Percentiles rank a stretch among this genome's conserved stretches.
Conservation (phyloP, 2,329 filamentous ascomycete genomes). For the Aureobasidium sp. region DNA sequence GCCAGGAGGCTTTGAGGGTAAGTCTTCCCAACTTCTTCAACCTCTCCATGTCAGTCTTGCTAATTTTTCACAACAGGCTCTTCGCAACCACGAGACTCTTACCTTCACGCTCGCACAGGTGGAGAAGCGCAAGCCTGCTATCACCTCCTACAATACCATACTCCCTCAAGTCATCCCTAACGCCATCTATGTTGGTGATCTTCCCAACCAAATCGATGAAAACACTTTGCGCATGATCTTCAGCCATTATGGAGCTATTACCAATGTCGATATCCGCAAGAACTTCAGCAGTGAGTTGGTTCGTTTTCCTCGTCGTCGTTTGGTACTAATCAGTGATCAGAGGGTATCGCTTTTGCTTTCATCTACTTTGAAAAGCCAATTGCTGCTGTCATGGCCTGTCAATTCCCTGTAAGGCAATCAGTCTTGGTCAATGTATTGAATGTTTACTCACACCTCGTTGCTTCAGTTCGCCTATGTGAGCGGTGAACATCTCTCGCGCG, state of each 20-base stretch:
- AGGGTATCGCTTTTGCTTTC: neutral
- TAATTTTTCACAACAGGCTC: neutral
- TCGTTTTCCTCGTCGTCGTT: no score
- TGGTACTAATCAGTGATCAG: neutral
- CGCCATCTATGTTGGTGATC: constrained; percentile 11
- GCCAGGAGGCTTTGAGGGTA: constrained; percentile 21
- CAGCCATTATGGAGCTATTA: constrained; percentile 6
- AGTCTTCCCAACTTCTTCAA: constrained; percentile 12
- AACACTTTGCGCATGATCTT: constrained; percentile 4
- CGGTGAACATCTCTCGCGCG: neutral
- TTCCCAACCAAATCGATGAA: constrained; percentile 1
- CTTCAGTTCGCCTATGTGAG: neutral
- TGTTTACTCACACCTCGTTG: neutral
- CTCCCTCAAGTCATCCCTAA: neutral
- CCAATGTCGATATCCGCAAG: neutral
- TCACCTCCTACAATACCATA: neutral
- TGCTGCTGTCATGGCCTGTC: neutral
- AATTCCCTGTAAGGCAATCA: neutral
- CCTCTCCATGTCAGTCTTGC: neutral
- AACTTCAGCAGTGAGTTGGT: neutral
- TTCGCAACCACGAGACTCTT: neutral
- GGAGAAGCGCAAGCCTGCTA: neutral
- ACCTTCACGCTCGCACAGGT: neutral
- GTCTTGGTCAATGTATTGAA: neutral
- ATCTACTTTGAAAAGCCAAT: neutral